A percentile compares a stretch with the other conserved stretches of the same genome.
phyloP scores from a whole-genome alignment of 495 filamentous ascomycete genomes.

The Polyplosphaeria fusca region DNA sequence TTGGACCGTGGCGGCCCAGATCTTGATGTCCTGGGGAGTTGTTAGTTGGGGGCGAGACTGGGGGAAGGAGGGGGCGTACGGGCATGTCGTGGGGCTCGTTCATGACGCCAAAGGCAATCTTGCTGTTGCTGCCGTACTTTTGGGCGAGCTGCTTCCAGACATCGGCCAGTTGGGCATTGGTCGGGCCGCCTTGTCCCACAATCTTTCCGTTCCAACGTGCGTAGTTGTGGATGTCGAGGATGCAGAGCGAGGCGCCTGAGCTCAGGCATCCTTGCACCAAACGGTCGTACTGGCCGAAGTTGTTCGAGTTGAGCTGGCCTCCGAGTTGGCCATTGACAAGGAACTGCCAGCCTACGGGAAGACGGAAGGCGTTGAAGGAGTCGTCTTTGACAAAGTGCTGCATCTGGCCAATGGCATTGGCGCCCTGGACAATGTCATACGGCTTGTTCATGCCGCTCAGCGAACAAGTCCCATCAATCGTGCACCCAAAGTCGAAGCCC shows the following conservation, averaged over 20 bases:
- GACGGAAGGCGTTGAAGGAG: conserved; percentile 55
- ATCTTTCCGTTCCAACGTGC: conserved; percentile 58
- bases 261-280: conserved; percentile 57
- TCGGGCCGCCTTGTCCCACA: conserved; percentile 58
- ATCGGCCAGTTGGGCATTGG: conserved; percentile 53
- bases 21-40: conserved; percentile 42
- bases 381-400: conserved; percentile 53
- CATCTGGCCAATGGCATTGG: conserved; percentile 50
- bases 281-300: conserved; percentile 54
- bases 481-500: conserved; percentile 53
- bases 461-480: conserved; percentile 46
- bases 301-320: conserved; percentile 47
- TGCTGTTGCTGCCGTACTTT: conserved; percentile 49
- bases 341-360: conserved; percentile 57
- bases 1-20: conserved; percentile 55
- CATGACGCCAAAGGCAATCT: conserved; percentile 60
- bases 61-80: conserved; percentile 3
- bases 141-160: conserved; percentile 58
- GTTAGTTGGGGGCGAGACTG: conserved; percentile 27
- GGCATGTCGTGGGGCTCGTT: conserved; percentile 56
- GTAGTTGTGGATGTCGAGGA: conserved; percentile 61
- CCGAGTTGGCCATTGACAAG: conserved; percentile 52
- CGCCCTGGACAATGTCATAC: conserved; percentile 27
- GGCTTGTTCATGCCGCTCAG: conserved; percentile 36
- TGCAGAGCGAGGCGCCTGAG: conserved; percentile 52